Evolutionary conservation across 768 basidiomycete genomes (phyloP).

Genomic region (Astraeus odoratus): DNA sequence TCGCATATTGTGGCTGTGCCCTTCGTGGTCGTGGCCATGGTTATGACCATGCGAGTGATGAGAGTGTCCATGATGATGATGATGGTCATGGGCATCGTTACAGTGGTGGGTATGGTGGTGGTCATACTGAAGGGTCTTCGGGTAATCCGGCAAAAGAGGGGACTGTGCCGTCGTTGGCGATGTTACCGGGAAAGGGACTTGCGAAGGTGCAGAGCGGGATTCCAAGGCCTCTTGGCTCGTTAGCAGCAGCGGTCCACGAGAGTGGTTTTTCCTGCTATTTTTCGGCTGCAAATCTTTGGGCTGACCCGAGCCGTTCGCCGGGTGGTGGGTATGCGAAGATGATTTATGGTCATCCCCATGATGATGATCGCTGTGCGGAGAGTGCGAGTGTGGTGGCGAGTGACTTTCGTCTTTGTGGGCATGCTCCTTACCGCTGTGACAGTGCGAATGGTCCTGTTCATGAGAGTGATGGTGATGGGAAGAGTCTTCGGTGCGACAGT

Average conservation of each 20-base stretch:
- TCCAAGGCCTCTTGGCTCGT: conserved; percentile 22
- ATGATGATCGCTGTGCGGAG: conserved; percentile 1
- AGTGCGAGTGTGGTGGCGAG: conserved; percentile 18
- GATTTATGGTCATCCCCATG: conserved; percentile 19
- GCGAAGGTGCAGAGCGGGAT: conserved; percentile 13
- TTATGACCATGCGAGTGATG: conserved; percentile 47
- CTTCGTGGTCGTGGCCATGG: conserved; percentile 57
- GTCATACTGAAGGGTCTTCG: conserved; percentile 42
- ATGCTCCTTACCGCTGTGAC: too few relatives aligned
- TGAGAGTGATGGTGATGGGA: conserved; percentile 20
- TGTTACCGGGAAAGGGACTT: conserved; percentile 21
- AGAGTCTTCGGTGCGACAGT: conserved; percentile 24
- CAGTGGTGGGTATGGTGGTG: conserved; percentile 30
- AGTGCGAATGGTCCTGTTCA: conserved; percentile 14
- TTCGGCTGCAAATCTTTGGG: conserved; percentile 7
- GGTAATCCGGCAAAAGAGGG: conserved; percentile 62
- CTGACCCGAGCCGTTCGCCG: conserved; percentile 5
- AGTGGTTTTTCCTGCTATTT: conserved; percentile 30
- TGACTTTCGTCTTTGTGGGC: conserved; percentile 15
- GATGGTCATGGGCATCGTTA: conserved; percentile 14
- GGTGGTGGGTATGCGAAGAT: conserved; percentile 13
- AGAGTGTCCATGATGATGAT: conserved; percentile 35
- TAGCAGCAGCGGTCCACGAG: conserved; percentile 35
- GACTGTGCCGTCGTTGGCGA: conserved; percentile 29
- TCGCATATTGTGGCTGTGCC: conserved; percentile 97